These are phyloP conservation scores for Tylopilus intermedius DNA, from an alignment of 768 basidiomycete species.

Conservation along the genomic window DNA sequence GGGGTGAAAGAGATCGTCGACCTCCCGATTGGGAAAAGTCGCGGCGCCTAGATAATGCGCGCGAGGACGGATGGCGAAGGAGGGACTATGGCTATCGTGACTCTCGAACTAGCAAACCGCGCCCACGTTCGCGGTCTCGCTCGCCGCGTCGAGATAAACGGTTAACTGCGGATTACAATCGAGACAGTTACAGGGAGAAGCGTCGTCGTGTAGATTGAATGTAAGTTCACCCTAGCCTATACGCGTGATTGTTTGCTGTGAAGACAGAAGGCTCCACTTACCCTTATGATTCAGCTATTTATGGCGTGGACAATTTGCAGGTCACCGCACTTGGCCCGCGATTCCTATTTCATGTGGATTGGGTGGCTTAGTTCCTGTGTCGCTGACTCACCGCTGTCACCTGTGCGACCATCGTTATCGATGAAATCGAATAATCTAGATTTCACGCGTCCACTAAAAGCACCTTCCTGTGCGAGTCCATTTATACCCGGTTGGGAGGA, in stretches of 20 bases:
- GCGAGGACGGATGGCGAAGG: constrained; percentile 16
- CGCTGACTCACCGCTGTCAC: background rate
- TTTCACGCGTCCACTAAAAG: background rate
- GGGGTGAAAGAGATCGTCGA: constrained; percentile 21
- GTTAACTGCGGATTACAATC: constrained; percentile 26
- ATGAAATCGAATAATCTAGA: constrained; percentile 5
- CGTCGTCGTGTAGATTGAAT: constrained; percentile 53
- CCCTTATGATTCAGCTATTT: background rate
- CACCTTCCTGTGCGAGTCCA: background rate
- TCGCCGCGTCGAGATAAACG: constrained; percentile 29
- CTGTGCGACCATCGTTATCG: constrained; percentile 14
- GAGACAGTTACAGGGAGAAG: constrained; percentile 42
- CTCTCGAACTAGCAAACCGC: constrained; percentile 18
- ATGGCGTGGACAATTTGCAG: background rate
- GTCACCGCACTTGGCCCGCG: constrained; percentile 12
- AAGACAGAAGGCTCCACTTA: background rate
- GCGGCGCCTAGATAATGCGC: constrained; percentile 21
- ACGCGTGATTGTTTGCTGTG: background rate
- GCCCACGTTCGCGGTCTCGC: constrained; percentile 31
- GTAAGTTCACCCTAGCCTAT: constrained; percentile 14
- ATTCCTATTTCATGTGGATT: background rate
- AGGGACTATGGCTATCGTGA: constrained; percentile 16
- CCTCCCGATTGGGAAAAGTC: constrained; percentile 22
- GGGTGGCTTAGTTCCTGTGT: constrained; percentile 4
- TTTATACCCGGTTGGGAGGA: constrained; percentile 11